Conservation (phyloP, 2,329 filamentous ascomycete species). For the Fusarium palustre region DNA sequence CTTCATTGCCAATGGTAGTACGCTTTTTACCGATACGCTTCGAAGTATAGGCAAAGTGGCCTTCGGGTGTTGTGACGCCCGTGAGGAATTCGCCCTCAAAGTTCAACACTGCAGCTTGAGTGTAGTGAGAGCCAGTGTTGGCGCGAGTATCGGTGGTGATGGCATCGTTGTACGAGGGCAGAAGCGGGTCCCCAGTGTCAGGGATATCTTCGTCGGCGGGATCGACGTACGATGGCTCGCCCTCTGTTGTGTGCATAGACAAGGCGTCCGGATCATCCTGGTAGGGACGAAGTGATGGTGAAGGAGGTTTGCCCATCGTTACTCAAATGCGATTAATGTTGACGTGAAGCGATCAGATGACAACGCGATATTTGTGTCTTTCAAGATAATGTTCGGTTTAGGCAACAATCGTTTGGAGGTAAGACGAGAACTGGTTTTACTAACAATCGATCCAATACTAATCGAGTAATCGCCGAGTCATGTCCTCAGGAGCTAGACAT, state of each 20-base stretch:
- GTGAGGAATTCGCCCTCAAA: not conserved
- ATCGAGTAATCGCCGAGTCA: conserved; percentile 12
- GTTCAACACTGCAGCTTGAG: too few relatives aligned
- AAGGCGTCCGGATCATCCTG: conserved; percentile 39
- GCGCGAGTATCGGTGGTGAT: not conserved
- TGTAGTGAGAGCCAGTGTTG: too few relatives aligned
- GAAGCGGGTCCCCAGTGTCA: not conserved
- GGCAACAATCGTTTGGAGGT: not conserved
- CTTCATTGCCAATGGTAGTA: conserved; percentile 33
- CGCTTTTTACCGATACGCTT: conserved; percentile 32
- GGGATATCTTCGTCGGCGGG: conserved; percentile 7
- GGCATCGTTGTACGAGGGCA: conserved; percentile 10
- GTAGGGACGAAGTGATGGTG: not conserved
- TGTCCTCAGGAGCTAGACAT: not conserved
- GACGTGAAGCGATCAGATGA: accelerated
- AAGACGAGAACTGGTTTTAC: not conserved
- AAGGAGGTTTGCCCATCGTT: conserved; percentile 17
- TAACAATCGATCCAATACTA: not conserved
- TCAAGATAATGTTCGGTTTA: not conserved
- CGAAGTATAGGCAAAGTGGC: conserved; percentile 20
- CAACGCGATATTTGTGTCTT: not conserved
- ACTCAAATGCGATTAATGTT: accelerated
- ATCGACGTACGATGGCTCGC: conserved; percentile 21
- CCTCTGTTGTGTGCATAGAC: conserved; percentile 36
- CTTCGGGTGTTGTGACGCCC: conserved; percentile 15